Percentiles rank a stretch among this genome's conserved stretches.
Evolutionary conservation across 78 protist species (phyloP).

Genomic region (Dictyostelium firmibasis): DNA sequence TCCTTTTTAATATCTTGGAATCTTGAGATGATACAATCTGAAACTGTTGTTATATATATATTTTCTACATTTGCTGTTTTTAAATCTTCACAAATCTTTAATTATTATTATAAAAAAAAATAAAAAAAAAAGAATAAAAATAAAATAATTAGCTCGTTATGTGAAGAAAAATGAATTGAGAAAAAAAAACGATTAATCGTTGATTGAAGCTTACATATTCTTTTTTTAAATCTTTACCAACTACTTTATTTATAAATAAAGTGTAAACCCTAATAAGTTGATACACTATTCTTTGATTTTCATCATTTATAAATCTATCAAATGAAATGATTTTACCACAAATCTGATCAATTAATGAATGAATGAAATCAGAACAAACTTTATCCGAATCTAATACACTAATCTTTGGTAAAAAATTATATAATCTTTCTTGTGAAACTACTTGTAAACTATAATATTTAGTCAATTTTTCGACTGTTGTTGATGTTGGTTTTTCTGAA

Average conservation of each 20-base stretch:
- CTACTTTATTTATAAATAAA: slow-evolving; percentile 56
- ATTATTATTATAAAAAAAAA: background rate
- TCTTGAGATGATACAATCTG: slow-evolving; percentile 51
- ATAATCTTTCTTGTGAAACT: slow-evolving; percentile 31
- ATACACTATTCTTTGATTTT: background rate
- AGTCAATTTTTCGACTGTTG: background rate
- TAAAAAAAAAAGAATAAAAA: no score
- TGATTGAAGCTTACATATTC: slow-evolving; percentile 45
- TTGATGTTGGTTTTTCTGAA: background rate
- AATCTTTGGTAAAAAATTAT: slow-evolving; percentile 4
- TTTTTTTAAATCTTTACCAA: slow-evolving; percentile 56
- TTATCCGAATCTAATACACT: background rate
- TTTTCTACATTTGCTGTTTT: slow-evolving; percentile 22
- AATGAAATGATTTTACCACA: slow-evolving; percentile 22
- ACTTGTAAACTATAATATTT: slow-evolving; percentile 65
- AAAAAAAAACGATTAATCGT: no score
- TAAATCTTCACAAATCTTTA: slow-evolving; percentile 44
- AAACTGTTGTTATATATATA: background rate
- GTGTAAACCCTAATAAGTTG: background rate
- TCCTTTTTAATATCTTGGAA: slow-evolving; percentile 67
- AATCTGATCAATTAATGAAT: slow-evolving; percentile 30
- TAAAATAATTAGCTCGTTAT: no score
- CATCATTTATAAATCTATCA: background rate
- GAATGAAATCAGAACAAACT: slow-evolving; percentile 6
- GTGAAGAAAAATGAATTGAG: no score